phyloP scores from a whole-genome alignment of 768 basidiomycete genomes.

The Chalciporus pseudorubinellus region DNA sequence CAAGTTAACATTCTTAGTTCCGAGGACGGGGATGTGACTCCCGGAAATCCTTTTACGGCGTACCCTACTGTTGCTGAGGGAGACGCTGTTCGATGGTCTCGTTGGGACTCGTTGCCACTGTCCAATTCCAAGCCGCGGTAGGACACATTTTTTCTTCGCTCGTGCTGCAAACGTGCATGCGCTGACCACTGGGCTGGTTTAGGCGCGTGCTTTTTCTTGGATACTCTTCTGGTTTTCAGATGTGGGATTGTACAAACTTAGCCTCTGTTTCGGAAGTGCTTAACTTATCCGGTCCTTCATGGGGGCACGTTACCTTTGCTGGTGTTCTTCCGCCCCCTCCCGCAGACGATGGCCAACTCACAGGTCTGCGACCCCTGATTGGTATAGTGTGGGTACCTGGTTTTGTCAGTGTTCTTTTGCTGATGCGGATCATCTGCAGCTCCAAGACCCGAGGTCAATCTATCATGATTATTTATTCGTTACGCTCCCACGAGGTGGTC shows the following conservation, averaged over 20 bases:
- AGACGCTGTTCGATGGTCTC: slow-evolving; percentile 33
- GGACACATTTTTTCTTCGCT: background rate
- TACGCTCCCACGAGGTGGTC: slow-evolving; percentile 48
- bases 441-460: slow-evolving; percentile 24
- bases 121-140: slow-evolving; percentile 18
- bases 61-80: slow-evolving; percentile 33
- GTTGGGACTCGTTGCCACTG: slow-evolving; percentile 30
- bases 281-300: slow-evolving; percentile 41
- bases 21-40: slow-evolving; percentile 24
- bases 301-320: slow-evolving; percentile 38
- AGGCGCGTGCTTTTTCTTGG: slow-evolving; percentile 53
- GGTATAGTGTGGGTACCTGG: slow-evolving; percentile 33
- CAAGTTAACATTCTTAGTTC: slow-evolving; percentile 10
- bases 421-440: slow-evolving; percentile 14
- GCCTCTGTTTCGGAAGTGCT: slow-evolving; percentile 51
- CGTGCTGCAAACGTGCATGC: slow-evolving; percentile 3
- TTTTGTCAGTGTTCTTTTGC: background rate
- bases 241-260: slow-evolving; percentile 62
- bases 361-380: slow-evolving; percentile 34
- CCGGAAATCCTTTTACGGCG: slow-evolving; percentile 16
- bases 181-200: background rate
- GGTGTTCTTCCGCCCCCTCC: slow-evolving; percentile 38
- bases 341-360: slow-evolving; percentile 28
- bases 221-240: slow-evolving; percentile 51
- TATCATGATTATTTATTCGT: slow-evolving; percentile 44